Conservation (phyloP, 169 alveolate genomes). For the Plasmodium gonderi region DNA sequence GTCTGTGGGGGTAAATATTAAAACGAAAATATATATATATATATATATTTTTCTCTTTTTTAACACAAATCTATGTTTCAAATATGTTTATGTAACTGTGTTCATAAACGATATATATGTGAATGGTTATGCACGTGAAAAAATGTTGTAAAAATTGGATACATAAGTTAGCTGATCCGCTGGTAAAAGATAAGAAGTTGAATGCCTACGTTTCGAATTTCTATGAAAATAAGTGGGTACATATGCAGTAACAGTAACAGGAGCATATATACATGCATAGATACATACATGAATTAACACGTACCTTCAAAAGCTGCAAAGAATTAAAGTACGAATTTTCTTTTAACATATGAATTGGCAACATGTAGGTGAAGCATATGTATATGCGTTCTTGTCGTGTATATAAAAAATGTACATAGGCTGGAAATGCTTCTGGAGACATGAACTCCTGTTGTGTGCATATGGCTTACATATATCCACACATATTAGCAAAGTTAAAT, state of each 20-base stretch:
- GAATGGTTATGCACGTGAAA: background rate
- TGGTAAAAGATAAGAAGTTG: background rate
- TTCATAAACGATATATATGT: background rate
- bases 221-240: background rate
- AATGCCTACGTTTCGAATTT: background rate
- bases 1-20: background rate
- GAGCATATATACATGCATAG: background rate
- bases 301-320: background rate
- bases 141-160: background rate
- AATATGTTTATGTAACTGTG: background rate
- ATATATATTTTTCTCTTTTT: background rate
- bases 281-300: background rate
- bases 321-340: background rate
- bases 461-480: background rate
- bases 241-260: background rate
- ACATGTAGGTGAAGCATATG: background rate
- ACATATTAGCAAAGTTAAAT: background rate
- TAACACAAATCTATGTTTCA: conserved; percentile 34
- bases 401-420: background rate
- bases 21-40: background rate
- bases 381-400: background rate
- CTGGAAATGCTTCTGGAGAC: background rate
- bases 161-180: background rate
- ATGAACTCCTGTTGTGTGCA: background rate
- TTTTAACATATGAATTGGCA: background rate